Evolutionary conservation across 2,329 filamentous ascomycete species (phyloP).

Genomic region (Penicillium sp.): DNA sequence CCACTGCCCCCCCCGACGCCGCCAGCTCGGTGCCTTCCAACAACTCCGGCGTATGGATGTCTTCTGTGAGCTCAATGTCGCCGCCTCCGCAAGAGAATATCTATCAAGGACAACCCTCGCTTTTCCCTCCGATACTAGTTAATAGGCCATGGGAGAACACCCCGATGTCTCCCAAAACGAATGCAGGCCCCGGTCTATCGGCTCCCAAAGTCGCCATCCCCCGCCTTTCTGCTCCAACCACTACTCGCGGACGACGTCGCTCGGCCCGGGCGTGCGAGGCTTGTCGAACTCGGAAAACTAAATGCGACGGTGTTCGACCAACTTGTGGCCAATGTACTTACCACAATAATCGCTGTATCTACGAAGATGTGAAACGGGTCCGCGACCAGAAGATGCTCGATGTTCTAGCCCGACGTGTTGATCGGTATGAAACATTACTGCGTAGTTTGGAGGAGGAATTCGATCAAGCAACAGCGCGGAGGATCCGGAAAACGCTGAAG

Average conservation of each 20-base stretch:
- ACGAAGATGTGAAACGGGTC: constrained; percentile 35
- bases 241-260: constrained; percentile 22
- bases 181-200: neutral
- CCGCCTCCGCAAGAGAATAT: neutral
- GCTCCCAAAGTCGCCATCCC: constrained; percentile 30
- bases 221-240: constrained; percentile 16
- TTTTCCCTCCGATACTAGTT: neutral
- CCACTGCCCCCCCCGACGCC: neutral
- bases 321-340: constrained; percentile 28
- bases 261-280: constrained; percentile 35
- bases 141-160: neutral
- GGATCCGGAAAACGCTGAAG: constrained; percentile 26
- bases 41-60: neutral
- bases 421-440: constrained; percentile 29
- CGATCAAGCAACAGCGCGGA: constrained; percentile 18
- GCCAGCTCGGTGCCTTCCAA: neutral
- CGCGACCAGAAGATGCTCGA: constrained; percentile 34
- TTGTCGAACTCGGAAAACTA: constrained; percentile 35
- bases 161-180: neutral
- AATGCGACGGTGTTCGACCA: constrained; percentile 32
- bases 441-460: constrained; percentile 23
- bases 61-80: constrained; percentile 1
- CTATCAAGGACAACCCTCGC: neutral
- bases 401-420: constrained; percentile 21
- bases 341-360: constrained; percentile 24